phyloP scores from a whole-genome alignment of 1,284 basidiomycete genomes.

The Volvariella volvacea region DNA sequence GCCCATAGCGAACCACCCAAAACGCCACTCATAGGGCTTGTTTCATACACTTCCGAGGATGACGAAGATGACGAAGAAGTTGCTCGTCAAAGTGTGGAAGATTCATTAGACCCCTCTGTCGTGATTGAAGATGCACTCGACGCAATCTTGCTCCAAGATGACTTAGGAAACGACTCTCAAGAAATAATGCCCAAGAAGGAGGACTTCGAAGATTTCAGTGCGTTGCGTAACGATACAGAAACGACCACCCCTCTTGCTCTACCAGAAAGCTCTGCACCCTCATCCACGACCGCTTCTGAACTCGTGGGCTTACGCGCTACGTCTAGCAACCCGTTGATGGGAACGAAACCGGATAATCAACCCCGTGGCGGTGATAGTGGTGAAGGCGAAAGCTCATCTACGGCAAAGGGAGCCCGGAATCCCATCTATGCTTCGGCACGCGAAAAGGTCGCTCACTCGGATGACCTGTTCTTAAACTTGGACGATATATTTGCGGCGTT shows the following conservation, averaged over 20 bases:
- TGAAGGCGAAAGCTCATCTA: conserved; percentile 19
- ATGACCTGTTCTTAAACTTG: conserved; percentile 52
- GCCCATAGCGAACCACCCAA: background rate
- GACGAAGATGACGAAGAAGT: conserved; percentile 64
- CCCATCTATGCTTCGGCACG: conserved; percentile 47
- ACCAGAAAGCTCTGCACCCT: no score
- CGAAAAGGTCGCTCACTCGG: conserved; percentile 52
- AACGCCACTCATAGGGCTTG: conserved; percentile 26
- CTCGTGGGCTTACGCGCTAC: conserved; percentile 14
- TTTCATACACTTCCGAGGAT: conserved; percentile 50
- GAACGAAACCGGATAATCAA: conserved; percentile 24
- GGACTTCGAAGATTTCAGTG: conserved; percentile 53
- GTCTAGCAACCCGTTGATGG: conserved; percentile 47
- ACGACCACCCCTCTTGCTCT: conserved; percentile 3
- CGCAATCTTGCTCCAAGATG: conserved; percentile 16
- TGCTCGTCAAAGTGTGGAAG: conserved; percentile 45
- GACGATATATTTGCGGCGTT: conserved; percentile 34
- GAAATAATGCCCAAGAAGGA: conserved; percentile 52
- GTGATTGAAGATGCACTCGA: conserved; percentile 48
- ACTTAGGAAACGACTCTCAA: conserved; percentile 22
- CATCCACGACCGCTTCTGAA: no score
- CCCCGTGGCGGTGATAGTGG: conserved; percentile 28
- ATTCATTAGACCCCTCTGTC: conserved; percentile 45
- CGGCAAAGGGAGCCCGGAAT: conserved; percentile 24
- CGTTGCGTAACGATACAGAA: conserved; percentile 27